phyloP scores from a whole-genome alignment of 352 stramenopile genomes.

The Pythium sukuiense region DNA sequence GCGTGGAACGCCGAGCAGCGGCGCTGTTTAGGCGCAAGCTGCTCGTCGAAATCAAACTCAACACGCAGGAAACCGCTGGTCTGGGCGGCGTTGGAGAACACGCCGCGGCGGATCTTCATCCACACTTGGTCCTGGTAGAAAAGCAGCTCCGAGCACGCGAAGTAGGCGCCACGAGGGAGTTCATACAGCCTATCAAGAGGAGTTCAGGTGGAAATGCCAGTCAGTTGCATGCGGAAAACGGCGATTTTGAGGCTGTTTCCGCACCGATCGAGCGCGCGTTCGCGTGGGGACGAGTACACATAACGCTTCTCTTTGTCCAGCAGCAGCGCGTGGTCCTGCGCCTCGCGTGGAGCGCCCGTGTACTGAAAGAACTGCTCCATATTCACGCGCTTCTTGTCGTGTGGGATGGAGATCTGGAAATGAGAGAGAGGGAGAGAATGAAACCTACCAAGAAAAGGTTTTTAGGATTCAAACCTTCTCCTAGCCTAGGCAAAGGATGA shows the following conservation, averaged over 20 bases:
- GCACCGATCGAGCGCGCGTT: constrained; percentile 56
- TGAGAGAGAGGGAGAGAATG: background rate
- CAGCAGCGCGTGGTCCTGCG: constrained; percentile 24
- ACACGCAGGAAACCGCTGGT: constrained; percentile 72
- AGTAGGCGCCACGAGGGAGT: constrained; percentile 62
- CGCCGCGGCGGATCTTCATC: constrained; percentile 76
- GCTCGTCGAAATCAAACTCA: constrained; percentile 44
- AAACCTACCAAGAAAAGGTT: background rate
- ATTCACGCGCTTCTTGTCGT: background rate
- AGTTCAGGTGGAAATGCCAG: background rate
- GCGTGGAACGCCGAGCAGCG: constrained; percentile 17
- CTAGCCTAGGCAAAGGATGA: no score
- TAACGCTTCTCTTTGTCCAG: constrained; percentile 52
- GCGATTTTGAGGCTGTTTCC: background rate
- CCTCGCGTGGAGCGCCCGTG: constrained; percentile 37
- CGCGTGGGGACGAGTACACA: constrained; percentile 61
- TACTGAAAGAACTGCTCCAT: constrained; percentile 84
- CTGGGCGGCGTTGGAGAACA: constrained; percentile 69
- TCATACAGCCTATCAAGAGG: constrained; percentile 39
- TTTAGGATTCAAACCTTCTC: background rate
- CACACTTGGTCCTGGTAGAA: constrained; percentile 65
- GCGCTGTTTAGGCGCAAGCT: constrained; percentile 26
- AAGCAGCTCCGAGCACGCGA: constrained; percentile 53
- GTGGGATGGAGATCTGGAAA: background rate
- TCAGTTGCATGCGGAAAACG: background rate